Base-by-base conservation (phyloP, 192 early-diverging fungal species). In the Coemansia sp. region DNA sequence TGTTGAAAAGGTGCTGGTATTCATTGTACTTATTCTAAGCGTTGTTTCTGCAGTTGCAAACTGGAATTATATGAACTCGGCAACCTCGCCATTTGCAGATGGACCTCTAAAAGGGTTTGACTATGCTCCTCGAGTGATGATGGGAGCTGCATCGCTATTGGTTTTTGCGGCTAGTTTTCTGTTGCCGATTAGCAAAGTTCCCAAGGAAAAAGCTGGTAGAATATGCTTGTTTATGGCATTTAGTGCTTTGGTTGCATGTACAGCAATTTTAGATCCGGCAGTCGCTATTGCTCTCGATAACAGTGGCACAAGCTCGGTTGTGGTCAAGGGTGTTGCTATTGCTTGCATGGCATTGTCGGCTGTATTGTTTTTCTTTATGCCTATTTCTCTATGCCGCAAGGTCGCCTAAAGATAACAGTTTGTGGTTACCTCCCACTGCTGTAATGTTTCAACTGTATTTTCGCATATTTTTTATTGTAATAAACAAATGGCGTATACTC, bases 241-340 rank as follows among this genome's bases (percentile, higher is more conserved):
- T 22, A 53, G 51, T 22, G 25, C 25, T 12, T 26, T 53, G 21
- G 51, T 26, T 4, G 51, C 51, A 14, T 53, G 51, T 22, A 53
- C 51, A 22, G 51, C 51, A 14, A 16, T 53, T 19, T 22, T 53
- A 12, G 51, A 53, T 11, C 51, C 51, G 0, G 25, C 23, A 9
- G 51, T 53, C 12, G 22, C 51, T 11, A 22, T 22, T 53, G 23
- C 51, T 22, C 16, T 53, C 10, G 9, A 9, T 26, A 53, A 23
- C 11, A 53, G 17, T 26, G 51, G 25, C 16, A 53, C 10, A 21
- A 53, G 21, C 21, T 17, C 51, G 6, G 11, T 23, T 26, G 25
- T 53, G 7, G 51, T 53, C 51, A 53, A 53, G 21, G 51, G 17
- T 12, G 51, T 53, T 53, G 21, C 51, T 53, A 53, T 53, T 25